Conservation (phyloP, 257 asterid genomes). For the Phtheirospermum japonicum region DNA sequence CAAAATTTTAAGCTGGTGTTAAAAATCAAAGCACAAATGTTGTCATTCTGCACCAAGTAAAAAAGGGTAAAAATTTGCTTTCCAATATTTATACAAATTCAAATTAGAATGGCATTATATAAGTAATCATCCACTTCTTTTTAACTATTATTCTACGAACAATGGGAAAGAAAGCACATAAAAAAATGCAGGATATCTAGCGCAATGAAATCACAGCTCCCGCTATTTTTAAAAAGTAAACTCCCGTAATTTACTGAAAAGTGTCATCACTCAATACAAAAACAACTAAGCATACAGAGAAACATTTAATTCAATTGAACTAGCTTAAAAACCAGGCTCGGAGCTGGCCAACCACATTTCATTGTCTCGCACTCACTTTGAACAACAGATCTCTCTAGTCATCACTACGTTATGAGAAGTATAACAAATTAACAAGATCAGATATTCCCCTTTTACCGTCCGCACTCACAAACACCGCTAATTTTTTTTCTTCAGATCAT, state of each 20-base stretch:
- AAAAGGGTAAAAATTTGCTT: background rate
- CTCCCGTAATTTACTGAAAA: background rate
- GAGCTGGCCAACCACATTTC: background rate
- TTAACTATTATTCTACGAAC: constrained; percentile 6
- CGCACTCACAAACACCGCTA: constrained; percentile 3
- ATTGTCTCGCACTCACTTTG: background rate
- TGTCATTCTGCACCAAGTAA: constrained; percentile 2
- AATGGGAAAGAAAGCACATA: background rate
- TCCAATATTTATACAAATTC: constrained; percentile 6
- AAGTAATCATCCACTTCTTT: background rate
- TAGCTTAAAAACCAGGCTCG: too few relatives aligned
- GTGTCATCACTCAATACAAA: background rate
- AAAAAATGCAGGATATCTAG: constrained; percentile 6
- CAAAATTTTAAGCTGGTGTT: background rate
- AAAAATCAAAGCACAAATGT: constrained; percentile 10
- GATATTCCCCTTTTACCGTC: constrained; percentile 3
- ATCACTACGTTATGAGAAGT: constrained; percentile 10
- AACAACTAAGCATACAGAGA: background rate
- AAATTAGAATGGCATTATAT: background rate
- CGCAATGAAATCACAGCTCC: background rate
- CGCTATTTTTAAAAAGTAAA: background rate
- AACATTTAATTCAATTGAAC: background rate
- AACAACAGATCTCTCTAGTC: constrained; percentile 26
- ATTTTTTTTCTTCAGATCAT: constrained; percentile 4
- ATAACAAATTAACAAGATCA: constrained; percentile 5